Evolutionary conservation across 176 grass and related monocot species (phyloP), one percentile per base, ranked within the genome.

Genomic region (Chrysopogon serrulatus): DNA sequence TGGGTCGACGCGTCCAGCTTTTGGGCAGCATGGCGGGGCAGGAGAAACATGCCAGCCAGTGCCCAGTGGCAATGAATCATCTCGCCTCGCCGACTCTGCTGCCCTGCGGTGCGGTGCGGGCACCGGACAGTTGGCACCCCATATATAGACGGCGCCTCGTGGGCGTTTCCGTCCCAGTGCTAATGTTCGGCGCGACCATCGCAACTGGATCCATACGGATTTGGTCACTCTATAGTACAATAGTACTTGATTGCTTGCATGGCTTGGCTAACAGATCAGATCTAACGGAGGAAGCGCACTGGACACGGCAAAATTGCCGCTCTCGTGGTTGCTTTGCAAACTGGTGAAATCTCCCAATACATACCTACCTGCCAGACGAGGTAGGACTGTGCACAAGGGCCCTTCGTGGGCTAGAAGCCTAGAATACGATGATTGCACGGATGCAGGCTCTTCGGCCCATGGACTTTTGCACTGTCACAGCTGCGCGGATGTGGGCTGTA

Each of bases 1-100:
- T 79, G 84, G 84, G 84, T 37, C 77, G n/a, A 69, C 68, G 77
- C 39, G 8, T 42, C 62, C 87, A 83, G 57, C 74, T 83, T 90
- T 90, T 73, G 47, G 84, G 43, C 73, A 6, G 53, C 83, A 86
- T 42, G 68, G 60, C 26, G 26, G 60, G 27, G 16, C 64, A 82
- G 71, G 23, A 68, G 21, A 34, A 68, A 75, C 68, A 27, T 65
- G n/a, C n/a, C n/a, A n/a, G n/a, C n/a, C n/a, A n/a, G n/a, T n/a
- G 48, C 71, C 61, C 49, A 47, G 16, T 60, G 62, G 12, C 53
- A 19, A 21, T 8, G 65, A 68, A 67, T 67, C 63, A 8, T 17
- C 24, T 26, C 12, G 59, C 24, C 66, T 45, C 56, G n/a, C n/a
- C n/a, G n/a, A n/a, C n/a, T n/a, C n/a, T n/a, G n/a, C n/a, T n/a